Evolutionary conservation across 345 rosid species (phyloP), one percentile per base, ranked within the genome.

Genomic region (Gossypium raimondii): DNA sequence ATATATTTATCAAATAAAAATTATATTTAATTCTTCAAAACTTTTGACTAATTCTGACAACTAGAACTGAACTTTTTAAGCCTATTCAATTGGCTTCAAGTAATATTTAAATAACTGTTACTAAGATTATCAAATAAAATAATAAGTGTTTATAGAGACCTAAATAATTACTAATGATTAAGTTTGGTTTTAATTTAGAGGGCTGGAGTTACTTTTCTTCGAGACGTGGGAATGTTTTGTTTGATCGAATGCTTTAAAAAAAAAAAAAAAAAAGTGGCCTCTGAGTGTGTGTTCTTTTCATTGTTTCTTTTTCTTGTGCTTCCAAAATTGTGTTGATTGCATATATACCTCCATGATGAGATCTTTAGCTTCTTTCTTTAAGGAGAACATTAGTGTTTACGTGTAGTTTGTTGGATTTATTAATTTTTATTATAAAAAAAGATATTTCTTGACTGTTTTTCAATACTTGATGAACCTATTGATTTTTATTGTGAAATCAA

Each of bases 331-430:
- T 78, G 75, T 45, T 82, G 74, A 85, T 81, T 84, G 77, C 83
- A 75, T 80, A 81, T 85, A 75, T 80, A 81, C 84, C 87, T 78
- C 82, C 84, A 69, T 75, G 75, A 81, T 60, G 76, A 61, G 73
- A 60, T 78, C 83, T 82, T 81, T 56, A 24, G n/a, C 9, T 20
- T 34, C 24, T 25, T 57, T 68, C 72, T 67, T 68, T 24, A 58
- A 58, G 62, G 16, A 22, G 14, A 58, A 58, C 62, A 22, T 24
- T 24, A 58, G 34, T 34, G 41, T 34, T 34, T 34, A 34, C 41
- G 41, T 34, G 41, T 34, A 34, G 7, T 34, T 6, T 34, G 50
- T 45, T 45, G 13, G 50, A 45, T 45, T 11, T 45, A 6, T 45
- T 45, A 11, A 8, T 45, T 45, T 45, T 45, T 45, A 8, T 45